A percentile compares a stretch with the other conserved stretches of the same genome.
These are phyloP conservation scores for Teunomyces cretensis DNA, from an alignment of 805 yeast species.

Conservation along the genomic window DNA sequence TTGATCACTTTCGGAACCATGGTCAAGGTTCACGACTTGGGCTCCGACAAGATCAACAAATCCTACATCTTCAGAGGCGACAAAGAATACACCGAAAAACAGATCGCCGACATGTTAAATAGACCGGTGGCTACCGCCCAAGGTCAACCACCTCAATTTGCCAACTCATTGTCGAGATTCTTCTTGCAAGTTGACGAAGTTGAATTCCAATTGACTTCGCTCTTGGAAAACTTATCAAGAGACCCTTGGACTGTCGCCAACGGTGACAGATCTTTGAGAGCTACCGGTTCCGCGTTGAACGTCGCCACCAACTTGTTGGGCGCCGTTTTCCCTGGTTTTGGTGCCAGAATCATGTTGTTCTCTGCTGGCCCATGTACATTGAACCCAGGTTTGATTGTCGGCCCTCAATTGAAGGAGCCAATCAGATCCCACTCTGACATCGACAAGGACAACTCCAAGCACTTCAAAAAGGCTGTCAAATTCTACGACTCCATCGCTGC, in stretches of 20 bases:
- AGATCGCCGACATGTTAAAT: constrained; percentile 54
- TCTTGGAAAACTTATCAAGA: constrained; percentile 71
- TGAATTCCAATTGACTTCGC: constrained; percentile 78
- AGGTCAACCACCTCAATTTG: constrained; percentile 22
- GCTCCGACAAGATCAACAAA: constrained; percentile 63
- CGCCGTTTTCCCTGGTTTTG: constrained; percentile 77
- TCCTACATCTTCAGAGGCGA: constrained; percentile 86
- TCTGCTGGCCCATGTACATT: constrained; percentile 95
- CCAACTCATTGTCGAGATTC: constrained; percentile 53
- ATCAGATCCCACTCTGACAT: constrained; percentile 96
- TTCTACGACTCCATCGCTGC: constrained; percentile 75
- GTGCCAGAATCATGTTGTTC: constrained; percentile 86
- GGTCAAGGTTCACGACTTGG: constrained; percentile 83
- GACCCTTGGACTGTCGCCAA: constrained; percentile 91
- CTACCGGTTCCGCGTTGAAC: constrained; percentile 89
- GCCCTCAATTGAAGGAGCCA: constrained; percentile 89
- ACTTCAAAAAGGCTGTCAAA: constrained; percentile 80
- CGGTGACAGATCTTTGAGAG: constrained; percentile 82
- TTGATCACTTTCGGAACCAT: constrained; percentile 86
- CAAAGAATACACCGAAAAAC: constrained; percentile 76
- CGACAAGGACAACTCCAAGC: constrained; percentile 85
- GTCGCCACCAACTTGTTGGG: constrained; percentile 82
- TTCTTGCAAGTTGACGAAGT: constrained; percentile 73
- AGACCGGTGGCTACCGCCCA: constrained; percentile 28
- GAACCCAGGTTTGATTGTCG: constrained; percentile 92